A percentile compares a stretch with the other conserved stretches of the same genome.
Evolutionary conservation across 305 asterid genomes (phyloP).

Genomic region (Petunia hybrid): DNA sequence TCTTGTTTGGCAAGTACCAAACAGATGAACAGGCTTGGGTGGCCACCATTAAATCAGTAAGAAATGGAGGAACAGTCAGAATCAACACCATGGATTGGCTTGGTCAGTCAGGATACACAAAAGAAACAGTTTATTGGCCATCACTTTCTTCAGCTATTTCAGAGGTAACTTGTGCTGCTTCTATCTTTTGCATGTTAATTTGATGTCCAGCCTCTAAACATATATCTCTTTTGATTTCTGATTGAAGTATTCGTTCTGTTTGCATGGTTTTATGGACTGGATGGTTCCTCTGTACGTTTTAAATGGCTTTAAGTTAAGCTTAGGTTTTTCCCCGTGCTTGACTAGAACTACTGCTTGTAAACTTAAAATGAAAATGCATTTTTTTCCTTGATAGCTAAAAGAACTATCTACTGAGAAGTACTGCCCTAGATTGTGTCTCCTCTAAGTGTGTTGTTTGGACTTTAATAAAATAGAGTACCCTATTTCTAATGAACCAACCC

Average conservation of each 20-base stretch:
- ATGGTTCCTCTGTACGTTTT: constrained; percentile 6
- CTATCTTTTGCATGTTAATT: constrained; percentile 20
- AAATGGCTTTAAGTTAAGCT: constrained; percentile 4
- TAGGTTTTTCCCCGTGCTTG: neutral
- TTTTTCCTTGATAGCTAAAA: constrained; percentile 22
- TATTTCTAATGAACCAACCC: constrained; percentile 12
- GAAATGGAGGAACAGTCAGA: constrained; percentile 64
- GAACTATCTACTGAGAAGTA: constrained; percentile 18
- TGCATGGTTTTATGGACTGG: neutral
- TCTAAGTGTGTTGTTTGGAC: neutral
- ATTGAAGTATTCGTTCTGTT: neutral
- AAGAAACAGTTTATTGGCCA: constrained; percentile 74
- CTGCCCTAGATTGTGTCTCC: neutral
- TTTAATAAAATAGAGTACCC: constrained; percentile 20
- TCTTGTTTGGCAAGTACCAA: constrained; percentile 68
- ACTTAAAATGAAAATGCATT: neutral
- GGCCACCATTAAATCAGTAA: constrained; percentile 82
- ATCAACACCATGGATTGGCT: constrained; percentile 96
- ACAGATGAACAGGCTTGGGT: constrained; percentile 93
- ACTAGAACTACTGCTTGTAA: neutral
- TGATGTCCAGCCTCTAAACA: neutral
- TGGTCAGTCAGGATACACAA: constrained; percentile 80
- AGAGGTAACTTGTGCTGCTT: constrained; percentile 55
- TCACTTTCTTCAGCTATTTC: constrained; percentile 84
- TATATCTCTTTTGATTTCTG: neutral